These are phyloP conservation scores for Prinsepia uniflora DNA, from an alignment of 306 rosid genomes.

Conservation along the genomic window DNA sequence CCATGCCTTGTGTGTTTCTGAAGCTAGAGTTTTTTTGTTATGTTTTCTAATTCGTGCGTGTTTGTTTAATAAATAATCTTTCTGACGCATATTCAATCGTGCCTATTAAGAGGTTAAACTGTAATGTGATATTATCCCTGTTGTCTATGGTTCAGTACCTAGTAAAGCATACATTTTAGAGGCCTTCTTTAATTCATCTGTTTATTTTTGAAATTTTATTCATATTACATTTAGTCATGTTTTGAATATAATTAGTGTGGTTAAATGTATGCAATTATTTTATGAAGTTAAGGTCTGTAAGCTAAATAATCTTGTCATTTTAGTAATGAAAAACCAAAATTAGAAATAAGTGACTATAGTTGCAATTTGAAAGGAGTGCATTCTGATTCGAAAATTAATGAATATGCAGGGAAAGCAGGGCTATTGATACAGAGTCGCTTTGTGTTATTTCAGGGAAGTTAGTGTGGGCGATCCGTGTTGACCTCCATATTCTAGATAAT, in stretches of 20 bases:
- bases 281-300: not conserved
- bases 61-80: not conserved
- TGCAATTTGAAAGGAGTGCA: constrained; percentile 4
- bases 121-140: too few species aligned
- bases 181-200: too few species aligned
- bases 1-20: not conserved
- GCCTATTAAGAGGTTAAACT: too few species aligned
- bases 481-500: constrained; percentile 80
- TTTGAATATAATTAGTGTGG: not conserved
- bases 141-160: not conserved
- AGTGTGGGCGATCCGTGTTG: constrained; percentile 83
- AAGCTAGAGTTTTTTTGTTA: not conserved
- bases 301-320: not conserved
- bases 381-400: constrained; percentile 17
- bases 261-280: not conserved
- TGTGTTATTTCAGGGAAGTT: constrained; percentile 70
- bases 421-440: constrained; percentile 77
- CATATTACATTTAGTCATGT: not conserved
- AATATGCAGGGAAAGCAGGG: constrained; percentile 73
- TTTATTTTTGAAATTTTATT: not conserved
- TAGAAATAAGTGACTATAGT: not conserved
- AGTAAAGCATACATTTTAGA: not conserved
- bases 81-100: too few species aligned
- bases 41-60: not conserved
- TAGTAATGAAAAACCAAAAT: not conserved